These are phyloP conservation scores for Trichoderma gamsii DNA, from an alignment of 495 filamentous ascomycete genomes.

Conservation along the genomic window DNA sequence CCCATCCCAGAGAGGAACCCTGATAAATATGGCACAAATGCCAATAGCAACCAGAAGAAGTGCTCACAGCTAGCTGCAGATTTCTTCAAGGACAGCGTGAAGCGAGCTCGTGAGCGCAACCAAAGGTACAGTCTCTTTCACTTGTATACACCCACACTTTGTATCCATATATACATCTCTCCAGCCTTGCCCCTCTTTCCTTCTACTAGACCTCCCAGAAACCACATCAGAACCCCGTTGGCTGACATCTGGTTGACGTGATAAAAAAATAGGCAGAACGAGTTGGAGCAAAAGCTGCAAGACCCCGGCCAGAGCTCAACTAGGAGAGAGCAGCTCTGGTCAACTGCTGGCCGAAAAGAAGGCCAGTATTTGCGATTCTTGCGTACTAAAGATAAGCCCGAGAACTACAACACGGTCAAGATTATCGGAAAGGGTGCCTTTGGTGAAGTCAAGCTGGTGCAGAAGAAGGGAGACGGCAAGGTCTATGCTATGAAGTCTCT, in stretches of 20 bases:
- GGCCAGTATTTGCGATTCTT: slow-evolving; percentile 90
- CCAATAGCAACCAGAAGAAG: slow-evolving; percentile 67
- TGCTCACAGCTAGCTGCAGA: slow-evolving; percentile 70
- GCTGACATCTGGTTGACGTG: neutral
- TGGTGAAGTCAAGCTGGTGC: slow-evolving; percentile 94
- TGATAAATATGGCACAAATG: slow-evolving; percentile 59
- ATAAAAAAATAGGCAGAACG: slow-evolving; percentile 61
- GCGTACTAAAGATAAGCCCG: slow-evolving; percentile 81
- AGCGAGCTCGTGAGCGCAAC: slow-evolving; percentile 84
- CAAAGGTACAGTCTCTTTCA: slow-evolving; percentile 56
- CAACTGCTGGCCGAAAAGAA: slow-evolving; percentile 73
- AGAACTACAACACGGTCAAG: slow-evolving; percentile 92
- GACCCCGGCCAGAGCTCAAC: slow-evolving; percentile 66
- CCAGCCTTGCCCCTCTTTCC: too few relatives aligned
- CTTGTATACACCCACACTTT: neutral
- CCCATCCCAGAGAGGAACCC: slow-evolving; percentile 64
- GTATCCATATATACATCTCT: neutral
- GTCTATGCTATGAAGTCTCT: slow-evolving; percentile 98
- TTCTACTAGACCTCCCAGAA: too few relatives aligned
- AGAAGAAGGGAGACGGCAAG: slow-evolving; percentile 91
- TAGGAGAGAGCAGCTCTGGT: slow-evolving; percentile 70
- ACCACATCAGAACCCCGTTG: neutral
- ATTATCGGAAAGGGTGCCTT: slow-evolving; percentile 99
- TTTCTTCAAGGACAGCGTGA: slow-evolving; percentile 95
- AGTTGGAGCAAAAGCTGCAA: slow-evolving; percentile 76